phyloP scores from a whole-genome alignment of 2,329 filamentous ascomycete genomes.

The Tothia fuscella region DNA sequence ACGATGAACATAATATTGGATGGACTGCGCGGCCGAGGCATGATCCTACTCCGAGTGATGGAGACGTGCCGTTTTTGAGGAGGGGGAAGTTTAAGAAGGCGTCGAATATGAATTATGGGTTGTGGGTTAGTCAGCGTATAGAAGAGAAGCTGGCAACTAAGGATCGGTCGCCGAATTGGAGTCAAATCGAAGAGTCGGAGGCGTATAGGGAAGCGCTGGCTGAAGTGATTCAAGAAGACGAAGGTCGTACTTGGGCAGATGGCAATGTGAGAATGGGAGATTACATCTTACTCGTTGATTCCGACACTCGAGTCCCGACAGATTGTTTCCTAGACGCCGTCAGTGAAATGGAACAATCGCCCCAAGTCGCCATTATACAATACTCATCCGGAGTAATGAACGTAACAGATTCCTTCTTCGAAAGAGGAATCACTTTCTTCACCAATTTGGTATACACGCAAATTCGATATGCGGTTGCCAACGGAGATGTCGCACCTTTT shows the following conservation, averaged over 20 bases:
- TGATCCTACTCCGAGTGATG: conserved; percentile 39
- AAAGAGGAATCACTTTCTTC: conserved; percentile 32
- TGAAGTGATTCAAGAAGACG: conserved; percentile 41
- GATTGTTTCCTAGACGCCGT: conserved; percentile 71
- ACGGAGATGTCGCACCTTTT: conserved; percentile 66
- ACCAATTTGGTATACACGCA: conserved; percentile 61
- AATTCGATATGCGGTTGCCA: conserved; percentile 65
- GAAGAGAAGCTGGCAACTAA: conserved; percentile 54
- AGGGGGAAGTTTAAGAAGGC: conserved; percentile 58
- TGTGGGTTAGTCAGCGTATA: conserved; percentile 51
- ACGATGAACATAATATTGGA: conserved; percentile 38
- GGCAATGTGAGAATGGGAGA: conserved; percentile 51
- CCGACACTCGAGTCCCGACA: conserved; percentile 61
- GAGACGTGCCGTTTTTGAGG: conserved; percentile 37
- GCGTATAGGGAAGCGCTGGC: conserved; percentile 40
- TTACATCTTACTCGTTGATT: conserved; percentile 58
- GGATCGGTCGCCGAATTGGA: conserved; percentile 39
- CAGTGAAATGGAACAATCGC: conserved; percentile 70
- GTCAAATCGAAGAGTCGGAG: conserved; percentile 25
- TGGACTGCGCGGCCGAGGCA: conserved; percentile 38
- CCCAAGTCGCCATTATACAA: conserved; percentile 68
- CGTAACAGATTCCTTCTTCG: conserved; percentile 55
- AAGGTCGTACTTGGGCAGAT: conserved; percentile 44
- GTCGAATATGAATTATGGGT: conserved; percentile 56
- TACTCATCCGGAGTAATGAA: conserved; percentile 71